Evolutionary conservation across 139 green algal species (phyloP).

Genomic region (Desmodesmus armatus): DNA sequence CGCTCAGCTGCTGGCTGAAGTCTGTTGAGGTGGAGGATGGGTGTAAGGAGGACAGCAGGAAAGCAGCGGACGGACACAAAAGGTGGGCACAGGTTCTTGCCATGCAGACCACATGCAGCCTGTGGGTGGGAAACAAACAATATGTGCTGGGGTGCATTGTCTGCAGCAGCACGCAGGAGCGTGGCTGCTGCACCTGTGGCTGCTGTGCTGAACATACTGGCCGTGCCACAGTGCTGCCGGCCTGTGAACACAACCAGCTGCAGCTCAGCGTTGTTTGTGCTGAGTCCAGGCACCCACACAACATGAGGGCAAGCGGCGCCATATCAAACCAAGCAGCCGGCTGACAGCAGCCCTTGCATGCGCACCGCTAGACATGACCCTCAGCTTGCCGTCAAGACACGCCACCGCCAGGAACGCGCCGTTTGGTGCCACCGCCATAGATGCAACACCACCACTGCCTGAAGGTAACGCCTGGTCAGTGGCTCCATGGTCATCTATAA

Average conservation of each 20-base stretch:
- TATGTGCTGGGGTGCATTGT: too few species aligned
- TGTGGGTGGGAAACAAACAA: too few species aligned
- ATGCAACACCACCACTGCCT: slow-evolving; percentile 35
- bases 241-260: too few species aligned
- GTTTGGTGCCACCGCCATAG: slow-evolving; percentile 73
- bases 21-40: slow-evolving; percentile 53
- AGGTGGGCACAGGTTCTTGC: not conserved
- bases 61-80: not conserved
- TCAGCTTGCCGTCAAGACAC: slow-evolving; percentile 59
- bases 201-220: too few species aligned
- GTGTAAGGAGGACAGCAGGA: not conserved
- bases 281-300: not conserved
- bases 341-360: not conserved
- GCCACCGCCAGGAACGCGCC: slow-evolving; percentile 77
- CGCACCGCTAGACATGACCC: slow-evolving; percentile 59
- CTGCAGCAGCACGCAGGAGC: too few species aligned
- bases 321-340: not conserved
- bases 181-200: too few species aligned
- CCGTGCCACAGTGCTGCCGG: too few species aligned
- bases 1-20: slow-evolving; percentile 71
- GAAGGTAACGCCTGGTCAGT: slow-evolving; percentile 38
- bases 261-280: not conserved
- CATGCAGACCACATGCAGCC: too few species aligned
- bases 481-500: slow-evolving; percentile 67
- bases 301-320: not conserved